Evolutionary conservation across 345 rosid species (phyloP).

Genomic region (sweet orange (Citrus sinensis)): DVS_A1.0 CM039168.1:234001-234500

Average conservation of each 20-base stretch:
- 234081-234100: constrained; percentile 75
- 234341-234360: background rate
- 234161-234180: constrained; percentile 25
- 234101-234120: constrained; percentile 92
- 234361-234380: background rate
- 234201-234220: background rate
- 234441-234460: background rate
- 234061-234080: constrained; percentile 18
- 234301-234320: constrained; percentile 14
- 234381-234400: background rate
- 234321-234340: constrained; percentile 2
- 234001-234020: constrained; percentile 12
- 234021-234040: background rate
- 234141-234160: constrained; percentile 87
- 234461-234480: background rate
- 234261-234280: constrained; percentile 50
- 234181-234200: constrained; percentile 13
- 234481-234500: background rate
- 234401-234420: background rate
- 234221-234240: background rate
- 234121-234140: constrained; percentile 99
- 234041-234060: background rate
- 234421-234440: background rate
- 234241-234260: constrained; percentile 43
- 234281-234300: constrained; percentile 62